Evolutionary conservation across 345 rosid species (phyloP).

Genomic region (Arabis hirsuta): DNA sequence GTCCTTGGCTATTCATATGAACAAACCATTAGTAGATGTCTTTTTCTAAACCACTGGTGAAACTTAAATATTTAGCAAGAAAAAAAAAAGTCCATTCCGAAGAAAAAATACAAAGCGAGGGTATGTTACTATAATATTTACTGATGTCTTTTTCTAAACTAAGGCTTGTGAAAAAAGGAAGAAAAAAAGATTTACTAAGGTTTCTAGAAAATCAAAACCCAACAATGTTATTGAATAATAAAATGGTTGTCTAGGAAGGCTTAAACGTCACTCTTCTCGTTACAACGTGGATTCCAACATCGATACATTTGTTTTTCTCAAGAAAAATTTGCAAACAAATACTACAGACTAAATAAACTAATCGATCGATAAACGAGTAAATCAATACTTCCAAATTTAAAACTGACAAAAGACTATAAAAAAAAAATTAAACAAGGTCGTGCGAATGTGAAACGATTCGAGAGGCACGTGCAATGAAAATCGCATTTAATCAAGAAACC

Average conservation of each 20-base stretch:
- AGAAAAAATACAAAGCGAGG: too few species aligned
- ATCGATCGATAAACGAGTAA: slow-evolving; percentile 17
- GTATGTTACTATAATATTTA: too few species aligned
- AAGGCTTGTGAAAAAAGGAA: too few species aligned
- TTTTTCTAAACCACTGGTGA: too few species aligned
- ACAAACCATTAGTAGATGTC: too few species aligned
- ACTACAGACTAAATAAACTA: slow-evolving; percentile 22
- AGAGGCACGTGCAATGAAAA: slow-evolving; percentile 52
- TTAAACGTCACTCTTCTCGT: slow-evolving; percentile 42
- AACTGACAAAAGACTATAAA: slow-evolving; percentile 34
- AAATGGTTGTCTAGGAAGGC: slow-evolving; percentile 35
- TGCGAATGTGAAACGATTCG: slow-evolving; percentile 68
- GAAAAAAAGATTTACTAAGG: background rate
- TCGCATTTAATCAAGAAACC: slow-evolving; percentile 38
- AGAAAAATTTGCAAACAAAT: slow-evolving; percentile 21
- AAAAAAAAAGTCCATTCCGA: too few species aligned
- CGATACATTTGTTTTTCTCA: slow-evolving; percentile 27
- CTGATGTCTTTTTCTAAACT: too few species aligned
- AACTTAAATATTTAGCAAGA: too few species aligned
- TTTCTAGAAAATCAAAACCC: background rate
- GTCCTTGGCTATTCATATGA: too few species aligned
- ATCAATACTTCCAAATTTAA: slow-evolving; percentile 33
- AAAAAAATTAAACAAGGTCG: slow-evolving; percentile 33
- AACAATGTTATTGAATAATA: slow-evolving; percentile 5
- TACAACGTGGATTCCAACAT: slow-evolving; percentile 39